A percentile compares a stretch with the other conserved stretches of the same genome.
phyloP scores from a whole-genome alignment of 2,329 filamentous ascomycete species.

The Monosporascus cannonballus region DNA sequence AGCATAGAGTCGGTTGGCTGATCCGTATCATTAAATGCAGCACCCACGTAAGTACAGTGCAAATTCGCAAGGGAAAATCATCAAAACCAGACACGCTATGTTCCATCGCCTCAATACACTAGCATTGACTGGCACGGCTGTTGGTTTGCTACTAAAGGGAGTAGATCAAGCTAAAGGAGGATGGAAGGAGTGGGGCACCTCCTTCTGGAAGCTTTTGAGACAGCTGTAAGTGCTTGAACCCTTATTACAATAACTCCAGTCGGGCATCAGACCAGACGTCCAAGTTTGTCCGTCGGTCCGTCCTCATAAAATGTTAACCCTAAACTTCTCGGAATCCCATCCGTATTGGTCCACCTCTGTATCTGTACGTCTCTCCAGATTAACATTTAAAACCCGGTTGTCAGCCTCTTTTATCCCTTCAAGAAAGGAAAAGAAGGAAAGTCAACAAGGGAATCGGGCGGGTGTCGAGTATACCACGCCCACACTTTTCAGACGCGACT shows the following conservation, averaged over 20 bases:
- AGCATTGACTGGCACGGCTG: background rate
- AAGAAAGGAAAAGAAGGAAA: background rate
- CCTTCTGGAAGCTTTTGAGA: background rate
- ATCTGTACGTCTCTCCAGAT: background rate
- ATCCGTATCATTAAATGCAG: no score
- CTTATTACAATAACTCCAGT: background rate
- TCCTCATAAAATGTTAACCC: background rate
- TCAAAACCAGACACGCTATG: no score
- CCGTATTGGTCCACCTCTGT: background rate
- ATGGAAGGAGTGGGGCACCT: background rate
- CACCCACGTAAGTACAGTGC: no score
- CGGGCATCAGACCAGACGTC: background rate
- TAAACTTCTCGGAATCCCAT: background rate
- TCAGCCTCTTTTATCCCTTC: background rate
- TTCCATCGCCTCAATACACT: background rate
- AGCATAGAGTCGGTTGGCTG: no score
- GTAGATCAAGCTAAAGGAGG: background rate
- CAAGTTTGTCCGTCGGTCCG: background rate
- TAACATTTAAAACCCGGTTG: background rate
- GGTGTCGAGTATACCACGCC: background rate
- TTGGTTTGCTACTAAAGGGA: background rate
- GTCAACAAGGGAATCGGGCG: background rate
- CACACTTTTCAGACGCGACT: background rate
- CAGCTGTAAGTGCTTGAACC: background rate
- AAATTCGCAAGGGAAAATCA: no score